Conservation (phyloP, 805 yeast species). For the Pichia californica region DNA sequence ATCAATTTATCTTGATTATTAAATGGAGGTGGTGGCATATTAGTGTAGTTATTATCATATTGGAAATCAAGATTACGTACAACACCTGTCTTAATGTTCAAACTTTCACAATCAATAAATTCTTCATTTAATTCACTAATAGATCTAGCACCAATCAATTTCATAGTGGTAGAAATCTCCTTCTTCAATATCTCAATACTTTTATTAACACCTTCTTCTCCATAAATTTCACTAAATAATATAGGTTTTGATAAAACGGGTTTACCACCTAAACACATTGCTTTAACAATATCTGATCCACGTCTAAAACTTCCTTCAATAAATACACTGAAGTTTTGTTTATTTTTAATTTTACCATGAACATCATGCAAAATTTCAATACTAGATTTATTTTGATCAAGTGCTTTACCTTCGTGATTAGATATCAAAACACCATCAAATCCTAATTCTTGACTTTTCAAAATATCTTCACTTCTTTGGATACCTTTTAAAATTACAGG, state of each 20-base stretch:
- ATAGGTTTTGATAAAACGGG: conserved; percentile 75
- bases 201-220: conserved; percentile 63
- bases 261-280: conserved; percentile 38
- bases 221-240: conserved; percentile 71
- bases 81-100: conserved; percentile 44
- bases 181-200: conserved; percentile 53
- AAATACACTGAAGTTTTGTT: conserved; percentile 47
- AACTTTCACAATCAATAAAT: conserved; percentile 49
- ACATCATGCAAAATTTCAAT: conserved; percentile 56
- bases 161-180: conserved; percentile 56
- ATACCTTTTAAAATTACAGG: conserved; percentile 57
- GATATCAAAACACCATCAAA: conserved; percentile 61
- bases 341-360: conserved; percentile 37
- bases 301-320: conserved; percentile 41
- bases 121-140: conserved; percentile 31
- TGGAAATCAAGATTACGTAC: conserved; percentile 55
- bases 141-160: conserved; percentile 50
- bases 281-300: conserved; percentile 38
- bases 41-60: conserved; percentile 38
- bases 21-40: conserved; percentile 29
- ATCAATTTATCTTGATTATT: conserved; percentile 7
- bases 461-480: conserved; percentile 60
- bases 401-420: conserved; percentile 71
- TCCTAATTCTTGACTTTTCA: conserved; percentile 51
- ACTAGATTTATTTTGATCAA: conserved; percentile 57